These are phyloP conservation scores for Platismatia glauca DNA, from an alignment of 495 filamentous ascomycete species.

Conservation along the genomic window DNA sequence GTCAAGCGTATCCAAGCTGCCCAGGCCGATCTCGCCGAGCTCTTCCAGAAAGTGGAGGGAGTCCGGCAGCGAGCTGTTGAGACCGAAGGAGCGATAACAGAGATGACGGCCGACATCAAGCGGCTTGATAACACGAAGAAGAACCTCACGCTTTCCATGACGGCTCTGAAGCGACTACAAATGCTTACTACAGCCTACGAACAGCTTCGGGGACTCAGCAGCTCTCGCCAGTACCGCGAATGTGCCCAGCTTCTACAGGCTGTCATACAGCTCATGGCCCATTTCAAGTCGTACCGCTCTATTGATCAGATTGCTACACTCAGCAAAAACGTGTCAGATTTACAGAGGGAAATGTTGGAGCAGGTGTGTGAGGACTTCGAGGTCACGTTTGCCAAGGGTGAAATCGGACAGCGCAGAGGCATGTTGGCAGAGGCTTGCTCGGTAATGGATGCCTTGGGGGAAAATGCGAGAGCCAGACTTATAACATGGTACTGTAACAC, in stretches of 20 bases:
- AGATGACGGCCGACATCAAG: slow-evolving; percentile 99
- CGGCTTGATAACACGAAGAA: slow-evolving; percentile 91
- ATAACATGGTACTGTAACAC: slow-evolving; percentile 98
- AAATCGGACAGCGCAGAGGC: slow-evolving; percentile 59
- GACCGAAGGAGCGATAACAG: slow-evolving; percentile 92
- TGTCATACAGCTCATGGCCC: slow-evolving; percentile 94
- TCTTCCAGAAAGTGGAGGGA: slow-evolving; percentile 93
- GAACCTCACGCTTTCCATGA: slow-evolving; percentile 96
- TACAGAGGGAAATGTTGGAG: slow-evolving; percentile 88
- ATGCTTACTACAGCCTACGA: slow-evolving; percentile 99
- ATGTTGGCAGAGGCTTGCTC: slow-evolving; percentile 78
- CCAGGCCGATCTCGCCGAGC: slow-evolving; percentile 75
- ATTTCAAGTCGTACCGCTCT: slow-evolving; percentile 96
- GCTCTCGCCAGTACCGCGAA: slow-evolving; percentile 86
- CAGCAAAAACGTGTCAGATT: slow-evolving; percentile 84
- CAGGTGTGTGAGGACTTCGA: slow-evolving; percentile 99
- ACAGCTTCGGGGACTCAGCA: slow-evolving; percentile 76
- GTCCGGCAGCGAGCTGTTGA: slow-evolving; percentile 82
- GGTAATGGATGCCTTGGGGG: slow-evolving; percentile 92
- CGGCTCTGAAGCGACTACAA: slow-evolving; percentile 89
- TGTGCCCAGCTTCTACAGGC: slow-evolving; percentile 92
- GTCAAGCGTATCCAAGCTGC: slow-evolving; percentile 84
- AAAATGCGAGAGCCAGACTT: slow-evolving; percentile 71
- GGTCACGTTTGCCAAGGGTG: slow-evolving; percentile 82
- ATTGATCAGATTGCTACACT: slow-evolving; percentile 97